Conservation (phyloP, 2,329 filamentous ascomycete species). For the Cyclaneusma minus region DNA sequence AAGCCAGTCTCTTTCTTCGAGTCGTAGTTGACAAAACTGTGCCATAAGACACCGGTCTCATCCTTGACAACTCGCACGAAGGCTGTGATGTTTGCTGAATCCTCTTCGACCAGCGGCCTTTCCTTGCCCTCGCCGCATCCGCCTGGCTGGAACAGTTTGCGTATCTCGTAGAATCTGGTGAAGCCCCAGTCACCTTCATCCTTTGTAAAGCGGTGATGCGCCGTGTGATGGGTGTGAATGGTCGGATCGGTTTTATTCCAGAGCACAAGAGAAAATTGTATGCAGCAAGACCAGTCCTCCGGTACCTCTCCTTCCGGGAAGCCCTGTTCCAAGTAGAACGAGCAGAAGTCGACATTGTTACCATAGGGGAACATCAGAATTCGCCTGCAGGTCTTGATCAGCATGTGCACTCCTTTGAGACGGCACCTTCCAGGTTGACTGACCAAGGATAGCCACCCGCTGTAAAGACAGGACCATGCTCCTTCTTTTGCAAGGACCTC, state of each 20-base stretch:
- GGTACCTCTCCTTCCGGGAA: slow-evolving; percentile 62
- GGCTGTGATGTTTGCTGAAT: slow-evolving; percentile 64
- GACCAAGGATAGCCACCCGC: slow-evolving; percentile 81
- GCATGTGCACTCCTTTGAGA: slow-evolving; percentile 4
- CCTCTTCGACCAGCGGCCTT: slow-evolving; percentile 63
- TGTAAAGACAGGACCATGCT: slow-evolving; percentile 78
- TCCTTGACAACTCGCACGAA: slow-evolving; percentile 74
- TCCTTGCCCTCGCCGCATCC: slow-evolving; percentile 30
- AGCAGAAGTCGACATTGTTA: slow-evolving; percentile 86
- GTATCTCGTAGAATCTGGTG: slow-evolving; percentile 83
- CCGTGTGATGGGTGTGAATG: slow-evolving; percentile 62
- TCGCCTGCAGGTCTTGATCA: slow-evolving; percentile 41
- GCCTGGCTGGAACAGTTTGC: slow-evolving; percentile 74
- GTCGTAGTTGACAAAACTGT: slow-evolving; percentile 87
- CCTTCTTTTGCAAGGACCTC: slow-evolving; percentile 59
- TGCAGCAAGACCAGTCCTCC: slow-evolving; percentile 91
- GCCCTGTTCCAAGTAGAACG: slow-evolving; percentile 92
- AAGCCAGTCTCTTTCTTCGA: slow-evolving; percentile 99
- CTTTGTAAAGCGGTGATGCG: slow-evolving; percentile 90
- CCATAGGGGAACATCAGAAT: slow-evolving; percentile 91
- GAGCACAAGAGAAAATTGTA: slow-evolving; percentile 85
- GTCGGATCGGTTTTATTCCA: slow-evolving; percentile 92
- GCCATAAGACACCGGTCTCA: slow-evolving; percentile 78
- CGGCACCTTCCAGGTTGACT: slow-evolving; percentile 16
- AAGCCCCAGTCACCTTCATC: slow-evolving; percentile 99